phyloP scores from a whole-genome alignment of 2,329 filamentous ascomycete species.

The Colletotrichum lini region DNA sequence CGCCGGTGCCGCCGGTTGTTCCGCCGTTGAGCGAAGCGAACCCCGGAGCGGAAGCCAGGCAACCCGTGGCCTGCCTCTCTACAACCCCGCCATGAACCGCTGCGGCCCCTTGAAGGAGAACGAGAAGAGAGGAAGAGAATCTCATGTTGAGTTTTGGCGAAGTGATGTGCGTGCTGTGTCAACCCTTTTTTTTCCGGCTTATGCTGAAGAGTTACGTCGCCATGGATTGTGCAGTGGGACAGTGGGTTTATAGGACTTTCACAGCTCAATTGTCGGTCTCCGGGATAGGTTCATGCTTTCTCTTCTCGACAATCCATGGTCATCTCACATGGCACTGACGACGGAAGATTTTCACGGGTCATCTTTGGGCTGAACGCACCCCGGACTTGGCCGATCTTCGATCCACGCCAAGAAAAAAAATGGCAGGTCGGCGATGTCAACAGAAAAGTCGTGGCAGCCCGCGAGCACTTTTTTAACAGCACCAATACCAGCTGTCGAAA shows the following conservation, averaged over 20 bases:
- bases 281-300: no score
- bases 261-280: background rate
- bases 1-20: constrained; percentile 45
- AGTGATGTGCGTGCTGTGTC: no score
- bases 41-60: constrained; percentile 43
- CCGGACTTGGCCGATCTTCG: background rate
- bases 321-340: no score
- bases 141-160: constrained; percentile 14
- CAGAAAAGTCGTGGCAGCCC: no score
- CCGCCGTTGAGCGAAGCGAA: constrained; percentile 47
- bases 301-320: background rate
- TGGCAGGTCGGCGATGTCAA: no score
- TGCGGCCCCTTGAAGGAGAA: background rate
- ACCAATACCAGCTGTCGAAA: background rate
- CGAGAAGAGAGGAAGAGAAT: background rate
- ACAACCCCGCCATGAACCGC: background rate
- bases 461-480: no score
- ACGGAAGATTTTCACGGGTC: background rate
- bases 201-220: background rate
- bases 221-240: no score
- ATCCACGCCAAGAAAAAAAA: background rate
- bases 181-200: no score
- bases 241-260: background rate
- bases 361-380: background rate
- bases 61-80: constrained; percentile 7